These are phyloP conservation scores for Blastobotrys attinorum DNA, from an alignment of 805 yeast genomes.

Conservation along the genomic window DNA sequence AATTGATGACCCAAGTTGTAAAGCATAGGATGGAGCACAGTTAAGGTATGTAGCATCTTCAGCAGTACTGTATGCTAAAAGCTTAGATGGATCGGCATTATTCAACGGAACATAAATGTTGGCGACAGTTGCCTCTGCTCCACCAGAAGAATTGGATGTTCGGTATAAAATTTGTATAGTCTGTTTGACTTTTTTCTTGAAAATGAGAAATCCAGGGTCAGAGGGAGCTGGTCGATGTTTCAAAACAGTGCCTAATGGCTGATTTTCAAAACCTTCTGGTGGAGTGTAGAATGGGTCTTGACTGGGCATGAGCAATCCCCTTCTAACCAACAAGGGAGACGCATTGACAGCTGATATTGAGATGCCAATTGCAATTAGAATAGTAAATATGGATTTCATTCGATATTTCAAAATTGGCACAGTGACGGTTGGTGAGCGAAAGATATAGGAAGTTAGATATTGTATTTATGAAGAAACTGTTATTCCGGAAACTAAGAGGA, in stretches of 20 bases:
- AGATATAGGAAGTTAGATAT: too few relatives aligned
- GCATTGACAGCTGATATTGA: too few relatives aligned
- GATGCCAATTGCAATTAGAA: too few relatives aligned
- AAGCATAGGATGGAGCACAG: constrained; percentile 22
- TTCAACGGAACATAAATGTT: constrained; percentile 15
- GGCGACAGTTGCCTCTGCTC: constrained; percentile 23
- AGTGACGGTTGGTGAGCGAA: too few relatives aligned
- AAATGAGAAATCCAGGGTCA: constrained; percentile 9
- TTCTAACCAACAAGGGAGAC: too few relatives aligned
- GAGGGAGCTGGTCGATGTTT: neutral
- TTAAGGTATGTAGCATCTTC: constrained; percentile 19
- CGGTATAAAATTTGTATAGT: constrained; percentile 23
- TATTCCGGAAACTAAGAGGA: too few relatives aligned
- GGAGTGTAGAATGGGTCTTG: constrained; percentile 8
- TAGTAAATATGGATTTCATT: too few relatives aligned
- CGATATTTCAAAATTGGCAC: too few relatives aligned
- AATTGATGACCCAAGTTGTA: constrained; percentile 15
- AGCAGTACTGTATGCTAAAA: constrained; percentile 20
- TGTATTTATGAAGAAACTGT: too few relatives aligned
- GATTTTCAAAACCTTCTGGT: constrained; percentile 4
- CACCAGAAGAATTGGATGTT: constrained; percentile 22
- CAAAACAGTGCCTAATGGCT: constrained; percentile 1
- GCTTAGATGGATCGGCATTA: constrained; percentile 9
- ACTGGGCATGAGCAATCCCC: too few relatives aligned
- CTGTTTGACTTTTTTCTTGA: constrained; percentile 1